phyloP scores from a whole-genome alignment of 2,329 filamentous ascomycete genomes.

The Colletotrichum sp. region DNA sequence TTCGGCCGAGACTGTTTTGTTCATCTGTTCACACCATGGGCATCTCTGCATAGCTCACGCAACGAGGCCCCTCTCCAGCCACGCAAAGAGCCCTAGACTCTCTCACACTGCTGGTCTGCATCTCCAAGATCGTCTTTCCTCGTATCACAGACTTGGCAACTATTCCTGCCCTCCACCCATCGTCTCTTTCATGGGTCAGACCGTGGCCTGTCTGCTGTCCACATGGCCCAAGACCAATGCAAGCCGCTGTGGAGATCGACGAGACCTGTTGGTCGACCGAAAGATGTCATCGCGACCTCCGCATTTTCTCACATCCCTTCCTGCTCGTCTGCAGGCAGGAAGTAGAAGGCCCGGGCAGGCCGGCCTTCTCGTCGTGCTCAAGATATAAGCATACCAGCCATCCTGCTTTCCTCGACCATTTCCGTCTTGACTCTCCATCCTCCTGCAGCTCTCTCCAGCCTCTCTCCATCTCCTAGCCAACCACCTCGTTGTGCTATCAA shows the following conservation, averaged over 20 bases:
- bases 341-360: not conserved
- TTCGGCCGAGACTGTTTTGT: not conserved
- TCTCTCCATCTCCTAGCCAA: constrained; percentile 16
- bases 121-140: constrained; percentile 9
- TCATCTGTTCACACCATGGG: constrained; percentile 1
- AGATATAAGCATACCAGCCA: constrained; percentile 22
- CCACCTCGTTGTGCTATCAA: constrained; percentile 2
- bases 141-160: constrained; percentile 23
- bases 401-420: not conserved
- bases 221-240: constrained; percentile 18
- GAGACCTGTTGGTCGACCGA: not conserved
- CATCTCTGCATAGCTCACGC: not conserved
- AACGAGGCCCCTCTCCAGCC: not conserved
- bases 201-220: not conserved
- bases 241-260: constrained; percentile 16
- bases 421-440: not conserved
- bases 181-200: not conserved
- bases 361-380: not conserved
- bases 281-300: constrained; percentile 21
- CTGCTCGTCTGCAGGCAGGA: not conserved
- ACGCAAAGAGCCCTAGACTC: not conserved
- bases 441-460: constrained; percentile 11
- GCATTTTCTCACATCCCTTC: not conserved
- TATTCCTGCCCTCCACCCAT: not conserved
- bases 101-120: not conserved